Evolutionary conservation across 164 flowering plant genomes (phyloP), one percentile per base, ranked within the genome.

Genomic region (Sedum album): DNA sequence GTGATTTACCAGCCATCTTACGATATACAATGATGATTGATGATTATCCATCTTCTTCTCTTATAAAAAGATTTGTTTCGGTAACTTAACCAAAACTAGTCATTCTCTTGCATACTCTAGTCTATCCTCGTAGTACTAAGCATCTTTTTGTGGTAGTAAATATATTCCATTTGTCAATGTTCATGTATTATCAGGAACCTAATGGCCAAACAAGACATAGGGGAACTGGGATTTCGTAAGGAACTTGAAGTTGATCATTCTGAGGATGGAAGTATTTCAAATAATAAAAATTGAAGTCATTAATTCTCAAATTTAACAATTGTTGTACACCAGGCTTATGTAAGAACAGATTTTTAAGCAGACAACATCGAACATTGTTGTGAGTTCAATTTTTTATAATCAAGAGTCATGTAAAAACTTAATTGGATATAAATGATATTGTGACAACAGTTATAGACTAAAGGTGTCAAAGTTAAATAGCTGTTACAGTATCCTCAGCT

Each of bases 201-300:
- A 83, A 93, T 88, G 98, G 96, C 96, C 57, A 93, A 79, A 75
- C 98, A 90, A 78, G 92, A 90, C 60, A 74, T 93, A 88, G 70
- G 86, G 35, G 95, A 90, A 74, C 93, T 88, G 53, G 96, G 93
- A 17, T 90, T 86, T 67, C 66, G 77, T 20, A 79, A 82, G 60
- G 86, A 77, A 65, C 1, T 7, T 31, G 79, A 75, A 13, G 33
- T 14, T 1, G 80, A 77, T 69, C 69, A 73, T 62, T 61, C 78
- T 36, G 76, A 72, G 51, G 80, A 66, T 65, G 73, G 69, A 53
- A 75, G 68, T 35, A 62, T 46, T 66, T 67, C 70, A 61, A 72
- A 67, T 53, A 71, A 69, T n/a, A 69, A 61, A 36, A 66, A n/a
- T 35, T 57, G 69, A 76, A 60, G 38, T 64, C 20, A 57, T 57